Percentiles rank a stretch among this genome's conserved stretches.
Evolutionary conservation across 2,329 filamentous ascomycete species (phyloP).

Genomic region (Allantophomopsis lycopodina): DNA sequence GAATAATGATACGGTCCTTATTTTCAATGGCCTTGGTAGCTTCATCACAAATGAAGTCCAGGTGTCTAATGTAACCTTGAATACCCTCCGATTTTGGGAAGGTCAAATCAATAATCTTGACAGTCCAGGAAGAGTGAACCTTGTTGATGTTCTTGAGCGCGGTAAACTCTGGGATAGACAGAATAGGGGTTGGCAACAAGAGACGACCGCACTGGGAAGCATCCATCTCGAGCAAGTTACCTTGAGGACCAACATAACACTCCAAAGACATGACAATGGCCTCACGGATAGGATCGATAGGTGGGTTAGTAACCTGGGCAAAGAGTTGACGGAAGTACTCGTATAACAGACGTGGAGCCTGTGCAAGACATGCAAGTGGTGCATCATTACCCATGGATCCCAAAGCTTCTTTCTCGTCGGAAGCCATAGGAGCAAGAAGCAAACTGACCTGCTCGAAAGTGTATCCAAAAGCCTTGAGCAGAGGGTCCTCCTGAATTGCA

Average conservation of each 20-base stretch:
- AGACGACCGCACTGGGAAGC: slow-evolving; percentile 76
- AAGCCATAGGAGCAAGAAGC: slow-evolving; percentile 87
- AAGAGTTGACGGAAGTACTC: slow-evolving; percentile 98
- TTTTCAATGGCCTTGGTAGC: slow-evolving; percentile 73
- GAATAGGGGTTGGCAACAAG: slow-evolving; percentile 73
- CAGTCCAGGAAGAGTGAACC: slow-evolving; percentile 68
- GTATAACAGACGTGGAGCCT: slow-evolving; percentile 76
- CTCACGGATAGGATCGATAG: slow-evolving; percentile 93
- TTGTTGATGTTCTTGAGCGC: slow-evolving; percentile 65
- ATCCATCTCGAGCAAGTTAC: slow-evolving; percentile 90
- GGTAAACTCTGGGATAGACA: slow-evolving; percentile 86
- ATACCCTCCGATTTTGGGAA: slow-evolving; percentile 79
- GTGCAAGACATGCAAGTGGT: slow-evolving; percentile 80
- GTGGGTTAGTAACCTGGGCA: slow-evolving; percentile 94
- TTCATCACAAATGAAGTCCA: slow-evolving; percentile 80
- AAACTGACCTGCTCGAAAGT: slow-evolving; percentile 91
- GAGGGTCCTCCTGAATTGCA: slow-evolving; percentile 69
- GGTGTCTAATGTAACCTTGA: slow-evolving; percentile 70
- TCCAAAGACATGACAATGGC: slow-evolving; percentile 97
- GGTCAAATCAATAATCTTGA: slow-evolving; percentile 83
- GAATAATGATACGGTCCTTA: slow-evolving; percentile 71
- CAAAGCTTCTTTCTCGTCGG: slow-evolving; percentile 91
- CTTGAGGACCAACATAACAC: slow-evolving; percentile 91
- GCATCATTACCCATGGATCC: slow-evolving; percentile 98
- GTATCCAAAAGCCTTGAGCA: slow-evolving; percentile 81